Evolutionary conservation across 2,329 filamentous ascomycete genomes (phyloP).

Genomic region (Cladophialophora exuberans): DNA sequence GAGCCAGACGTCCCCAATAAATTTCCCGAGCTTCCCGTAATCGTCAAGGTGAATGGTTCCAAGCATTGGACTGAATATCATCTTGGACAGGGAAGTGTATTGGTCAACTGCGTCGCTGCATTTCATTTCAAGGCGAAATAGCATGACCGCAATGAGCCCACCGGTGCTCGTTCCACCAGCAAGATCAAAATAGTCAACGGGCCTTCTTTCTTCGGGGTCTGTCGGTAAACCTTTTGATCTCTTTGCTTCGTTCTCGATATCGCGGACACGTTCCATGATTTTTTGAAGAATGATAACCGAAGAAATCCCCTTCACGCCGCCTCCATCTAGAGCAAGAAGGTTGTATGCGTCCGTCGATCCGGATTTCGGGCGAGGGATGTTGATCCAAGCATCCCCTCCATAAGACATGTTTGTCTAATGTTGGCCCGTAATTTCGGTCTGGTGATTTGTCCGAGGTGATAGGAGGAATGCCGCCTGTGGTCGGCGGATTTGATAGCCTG

Average conservation of each 20-base stretch:
- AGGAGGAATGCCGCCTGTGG: no score
- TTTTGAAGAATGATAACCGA: constrained; percentile 26
- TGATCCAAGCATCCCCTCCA: not conserved
- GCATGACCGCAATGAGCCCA: constrained; percentile 32
- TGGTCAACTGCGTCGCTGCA: constrained; percentile 19
- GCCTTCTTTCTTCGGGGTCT: constrained; percentile 19
- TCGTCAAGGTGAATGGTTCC: constrained; percentile 15
- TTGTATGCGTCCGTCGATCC: constrained; percentile 19
- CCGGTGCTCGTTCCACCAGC: constrained; percentile 33
- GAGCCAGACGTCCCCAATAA: constrained; percentile 24
- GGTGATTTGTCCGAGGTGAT: no score
- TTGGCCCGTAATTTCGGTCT: not conserved
- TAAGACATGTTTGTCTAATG: constrained; percentile 4
- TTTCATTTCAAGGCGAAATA: constrained; percentile 31
- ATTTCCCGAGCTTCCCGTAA: constrained; percentile 20
- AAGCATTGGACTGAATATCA: constrained; percentile 26
- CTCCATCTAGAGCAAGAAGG: constrained; percentile 28
- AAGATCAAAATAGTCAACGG: constrained; percentile 30
- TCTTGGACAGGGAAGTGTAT: constrained; percentile 23
- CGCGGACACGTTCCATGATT: constrained; percentile 26
- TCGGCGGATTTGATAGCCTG: not conserved
- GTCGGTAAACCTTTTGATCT: not conserved
- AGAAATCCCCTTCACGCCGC: constrained; percentile 30
- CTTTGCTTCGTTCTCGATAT: constrained; percentile 22
- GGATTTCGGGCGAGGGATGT: constrained; percentile 14